A percentile compares a stretch with the other conserved stretches of the same genome.
Evolutionary conservation across 176 grass and related monocot species (phyloP).

Genomic region (Eragrostis curvula): DNA sequence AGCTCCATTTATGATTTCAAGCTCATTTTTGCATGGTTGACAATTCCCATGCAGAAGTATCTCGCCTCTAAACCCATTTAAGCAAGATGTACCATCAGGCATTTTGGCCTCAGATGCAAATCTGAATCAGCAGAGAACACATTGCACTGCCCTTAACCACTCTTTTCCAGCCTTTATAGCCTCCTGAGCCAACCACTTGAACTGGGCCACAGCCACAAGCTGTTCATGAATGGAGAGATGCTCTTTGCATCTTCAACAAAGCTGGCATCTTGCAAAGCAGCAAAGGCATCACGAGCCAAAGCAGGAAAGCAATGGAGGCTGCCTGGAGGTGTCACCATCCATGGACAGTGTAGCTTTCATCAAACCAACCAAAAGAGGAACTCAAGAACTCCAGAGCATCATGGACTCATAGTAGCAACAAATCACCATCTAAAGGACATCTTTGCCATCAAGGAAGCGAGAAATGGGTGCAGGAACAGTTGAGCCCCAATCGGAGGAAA

Average conservation of each 20-base stretch:
- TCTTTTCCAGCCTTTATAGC: conserved; percentile 32
- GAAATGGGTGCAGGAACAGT: not conserved
- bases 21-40: conserved; percentile 25
- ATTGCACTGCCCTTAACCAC: conserved; percentile 33
- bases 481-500: not conserved
- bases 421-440: conserved; percentile 5
- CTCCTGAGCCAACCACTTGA: conserved; percentile 29
- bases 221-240: conserved; percentile 27
- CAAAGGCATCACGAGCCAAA: conserved; percentile 41
- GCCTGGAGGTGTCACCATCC: conserved; percentile 31
- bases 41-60: not conserved
- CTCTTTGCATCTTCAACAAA: conserved; percentile 45
- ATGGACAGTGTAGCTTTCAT: conserved; percentile 43
- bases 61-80: conserved; percentile 15
- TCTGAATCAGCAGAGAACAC: conserved; percentile 48
- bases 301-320: conserved; percentile 16
- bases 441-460: conserved; percentile 13
- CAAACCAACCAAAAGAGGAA: conserved; percentile 41
- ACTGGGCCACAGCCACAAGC: conserved; percentile 36
- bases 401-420: not conserved
- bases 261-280: conserved; percentile 48
- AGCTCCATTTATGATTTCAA: not conserved
- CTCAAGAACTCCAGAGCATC: conserved; percentile 8
- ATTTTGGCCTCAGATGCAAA: conserved; percentile 22
- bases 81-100: conserved; percentile 1